Evolutionary conservation across 768 basidiomycete species (phyloP), one percentile per base, ranked within the genome.

Genomic region (Phaffia tasmanica): DNA sequence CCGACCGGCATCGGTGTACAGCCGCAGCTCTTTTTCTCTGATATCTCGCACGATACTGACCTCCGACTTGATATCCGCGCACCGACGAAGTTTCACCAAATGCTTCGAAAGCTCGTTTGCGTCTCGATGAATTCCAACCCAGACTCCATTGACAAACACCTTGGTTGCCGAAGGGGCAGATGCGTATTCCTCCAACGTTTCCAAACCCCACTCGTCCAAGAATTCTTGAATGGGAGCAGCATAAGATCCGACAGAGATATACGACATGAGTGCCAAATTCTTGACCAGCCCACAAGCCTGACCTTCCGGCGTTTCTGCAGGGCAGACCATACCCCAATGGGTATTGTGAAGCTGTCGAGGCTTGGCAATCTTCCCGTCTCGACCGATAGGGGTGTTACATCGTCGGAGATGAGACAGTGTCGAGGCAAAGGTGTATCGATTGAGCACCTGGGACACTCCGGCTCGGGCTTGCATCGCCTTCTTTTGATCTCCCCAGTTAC

Each of bases 261-360:
- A 94, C 4, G 94, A 80, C 92, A 98, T 94, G 71, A 98, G 84
- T 0, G 95, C 89, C 65, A 99, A 79, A 77, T 99, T 98, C 80
- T 99, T 98, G 78, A 98, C 95, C 54, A 98, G 83, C 78, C 95
- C 95, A 78, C 95, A 99, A 69, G 95, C 95, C 76, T 98, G 95
- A 56, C 95, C 95, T 84, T 99, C 95, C 1, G 95, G 95, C 3
- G 95, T 99, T 77, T 99, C 95, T 49, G 95, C 95, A 53, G 95
- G 95, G 74, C 95, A 99, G 23, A 99, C 95, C 95, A 99, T 98
- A 48, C 95, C 95, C 95, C 95, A 99, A 73, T 99, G 95, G 0
- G 95, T 97, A 73, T 99, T 99, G 77, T 99, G 95, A 64, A 99
- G 80, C 73, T 99, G 95, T 72, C 95, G 95, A 65, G 95, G 95